Conservation (phyloP, 495 filamentous ascomycete species). For the Aspergillus leporis region DNA sequence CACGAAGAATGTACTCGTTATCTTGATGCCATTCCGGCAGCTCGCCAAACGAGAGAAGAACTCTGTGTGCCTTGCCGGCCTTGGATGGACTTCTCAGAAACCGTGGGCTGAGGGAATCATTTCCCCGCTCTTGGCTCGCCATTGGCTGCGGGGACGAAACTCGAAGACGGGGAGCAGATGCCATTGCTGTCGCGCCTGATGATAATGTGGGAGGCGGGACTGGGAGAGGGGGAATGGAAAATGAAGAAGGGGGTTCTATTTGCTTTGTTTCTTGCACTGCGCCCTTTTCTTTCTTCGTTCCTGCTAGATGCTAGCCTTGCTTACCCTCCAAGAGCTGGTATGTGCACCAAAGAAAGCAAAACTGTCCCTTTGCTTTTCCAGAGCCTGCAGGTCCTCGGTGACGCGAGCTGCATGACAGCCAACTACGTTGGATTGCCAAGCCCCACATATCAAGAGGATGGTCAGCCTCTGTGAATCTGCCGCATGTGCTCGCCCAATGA, state of each 20-base stretch:
- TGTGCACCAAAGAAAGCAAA: neutral
- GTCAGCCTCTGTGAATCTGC: neutral
- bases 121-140: conserved; percentile 1
- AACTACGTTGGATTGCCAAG: neutral
- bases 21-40: conserved; percentile 9
- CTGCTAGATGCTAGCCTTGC: conserved; percentile 3
- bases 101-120: conserved; percentile 4
- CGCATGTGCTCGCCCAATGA: conserved; percentile 7
- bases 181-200: conserved; percentile 9
- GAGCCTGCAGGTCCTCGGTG: neutral
- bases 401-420: neutral
- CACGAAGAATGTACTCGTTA: conserved; percentile 6
- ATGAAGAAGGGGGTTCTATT: conserved; percentile 14
- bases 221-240: conserved; percentile 9
- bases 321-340: conserved; percentile 1
- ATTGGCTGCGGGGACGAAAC: conserved; percentile 5
- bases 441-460: neutral
- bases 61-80: conserved; percentile 3
- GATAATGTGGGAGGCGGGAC: conserved; percentile 7
- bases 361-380: neutral
- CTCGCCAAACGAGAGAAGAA: conserved; percentile 9
- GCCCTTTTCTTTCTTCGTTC: neutral
- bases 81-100: conserved; percentile 1
- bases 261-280: conserved; percentile 7
- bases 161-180: conserved; percentile 8